A percentile compares a stretch with the other conserved stretches of the same genome.
phyloP scores from a whole-genome alignment of 1,284 basidiomycete genomes.

The Ceratobasidium sp. region DNA sequence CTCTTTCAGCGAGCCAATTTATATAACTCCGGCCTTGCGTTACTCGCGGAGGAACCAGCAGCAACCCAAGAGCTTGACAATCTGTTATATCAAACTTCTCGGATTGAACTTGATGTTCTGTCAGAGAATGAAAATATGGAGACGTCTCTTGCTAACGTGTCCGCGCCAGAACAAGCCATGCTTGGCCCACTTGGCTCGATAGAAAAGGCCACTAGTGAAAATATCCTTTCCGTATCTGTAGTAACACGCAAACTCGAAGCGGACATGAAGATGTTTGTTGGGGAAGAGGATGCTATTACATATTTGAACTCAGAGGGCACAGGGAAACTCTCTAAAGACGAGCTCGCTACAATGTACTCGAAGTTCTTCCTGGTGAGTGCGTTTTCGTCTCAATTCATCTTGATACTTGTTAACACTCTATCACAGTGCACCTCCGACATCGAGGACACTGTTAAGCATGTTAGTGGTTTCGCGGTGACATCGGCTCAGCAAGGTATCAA shows the following conservation, averaged over 20 bases:
- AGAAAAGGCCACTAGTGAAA: slow-evolving; percentile 12
- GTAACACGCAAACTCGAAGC: slow-evolving; percentile 2
- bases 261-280: slow-evolving; percentile 14
- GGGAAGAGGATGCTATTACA: not conserved
- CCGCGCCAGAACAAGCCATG: slow-evolving; percentile 29
- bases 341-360: slow-evolving; percentile 25
- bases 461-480: slow-evolving; percentile 28
- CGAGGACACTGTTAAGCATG: slow-evolving; percentile 21
- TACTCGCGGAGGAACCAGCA: not conserved
- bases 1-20: not conserved
- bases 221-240: slow-evolving; percentile 1
- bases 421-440: slow-evolving; percentile 19
- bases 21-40: not conserved
- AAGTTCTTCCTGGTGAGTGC: slow-evolving; percentile 22
- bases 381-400: not conserved
- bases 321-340: slow-evolving; percentile 9
- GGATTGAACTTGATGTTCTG: not conserved
- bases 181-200: slow-evolving; percentile 30
- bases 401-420: not conserved
- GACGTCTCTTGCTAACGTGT: not conserved
- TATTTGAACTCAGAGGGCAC: slow-evolving; percentile 25
- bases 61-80: not conserved
- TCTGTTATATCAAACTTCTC: not conserved
- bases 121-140: not conserved
- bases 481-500: slow-evolving; percentile 34